Evolutionary conservation across 164 flowering plant genomes (phyloP), one percentile per base, ranked within the genome.

Genomic region (Aristolochia californica): DNA sequence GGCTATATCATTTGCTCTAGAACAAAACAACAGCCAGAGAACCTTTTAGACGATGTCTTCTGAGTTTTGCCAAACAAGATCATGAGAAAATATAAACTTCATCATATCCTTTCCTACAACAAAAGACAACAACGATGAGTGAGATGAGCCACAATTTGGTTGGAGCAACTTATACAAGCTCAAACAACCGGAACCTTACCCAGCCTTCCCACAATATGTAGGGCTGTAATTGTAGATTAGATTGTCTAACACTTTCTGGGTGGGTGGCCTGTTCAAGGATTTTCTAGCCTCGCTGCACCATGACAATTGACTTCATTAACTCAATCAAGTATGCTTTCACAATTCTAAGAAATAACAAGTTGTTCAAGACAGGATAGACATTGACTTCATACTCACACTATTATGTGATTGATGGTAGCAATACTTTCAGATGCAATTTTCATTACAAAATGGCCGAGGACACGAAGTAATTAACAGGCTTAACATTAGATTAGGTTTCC

Each of bases 211-310:
- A 68, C 91, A 79, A 55, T 69, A 89, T 2, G 96, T 89, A 55
- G 99, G 96, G 63, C 83, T 87, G 74, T 87, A 83, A 61, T 93
- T 93, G 74, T 93, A 93, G 53, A 93, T 89, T 40, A 93, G 88
- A 63, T 83, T 83, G 72, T 80, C 87, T 2, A 84, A 82, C 45
- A 93, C 87, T 55, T 77, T 62, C 9, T 56, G 69, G 23, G 77
- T 48, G 62, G 83, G 70, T 44, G 99, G 93, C 64, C 93, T 73
- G 76, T 85, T 93, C 38, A 63, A 48, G 15, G 99, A 93, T 66
- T 81, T 89, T 72, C 97, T 78, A 10, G 97, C 87, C 75, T 93
- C 96, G 55, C 99, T 93, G 87, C 72, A 77, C 57, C 52, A 62
- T 13, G 43, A 53, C 17, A 49, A 13, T 62, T 16, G 34, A 8